Evolutionary conservation across 176 grass and related monocot species (phyloP).

Genomic region (Aegilops tauschii): DNA sequence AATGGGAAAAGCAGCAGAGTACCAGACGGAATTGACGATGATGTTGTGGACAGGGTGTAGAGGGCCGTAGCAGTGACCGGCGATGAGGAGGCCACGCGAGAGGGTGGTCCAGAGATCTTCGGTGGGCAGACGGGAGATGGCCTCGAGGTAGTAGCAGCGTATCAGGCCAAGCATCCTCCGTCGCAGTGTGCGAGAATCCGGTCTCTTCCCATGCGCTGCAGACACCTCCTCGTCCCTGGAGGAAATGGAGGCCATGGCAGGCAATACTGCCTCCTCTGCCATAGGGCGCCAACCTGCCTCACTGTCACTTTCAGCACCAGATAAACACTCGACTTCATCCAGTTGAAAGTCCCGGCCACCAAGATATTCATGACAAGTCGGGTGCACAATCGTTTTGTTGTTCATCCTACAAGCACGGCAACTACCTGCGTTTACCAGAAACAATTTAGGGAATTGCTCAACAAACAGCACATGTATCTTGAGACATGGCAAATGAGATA

Average conservation of each 20-base stretch:
- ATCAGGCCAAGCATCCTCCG: background rate
- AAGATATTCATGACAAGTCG: background rate
- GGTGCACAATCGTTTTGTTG: conserved; percentile 29
- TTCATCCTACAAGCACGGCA: conserved; percentile 27
- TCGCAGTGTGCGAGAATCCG: background rate
- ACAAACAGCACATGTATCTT: background rate
- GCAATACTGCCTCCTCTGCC: no score
- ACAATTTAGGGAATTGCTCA: background rate
- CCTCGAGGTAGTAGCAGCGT: background rate
- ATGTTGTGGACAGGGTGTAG: background rate
- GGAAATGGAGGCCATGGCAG: no score
- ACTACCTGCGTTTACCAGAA: background rate
- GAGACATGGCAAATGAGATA: background rate
- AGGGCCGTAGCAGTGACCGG: conserved; percentile 10
- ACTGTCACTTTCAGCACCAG: no score
- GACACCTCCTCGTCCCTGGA: no score
- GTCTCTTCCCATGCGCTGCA: no score
- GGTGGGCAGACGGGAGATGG: background rate
- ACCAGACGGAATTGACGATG: background rate
- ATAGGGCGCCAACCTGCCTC: no score
- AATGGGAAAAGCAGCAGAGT: background rate
- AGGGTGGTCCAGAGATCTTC: background rate
- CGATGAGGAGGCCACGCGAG: background rate
- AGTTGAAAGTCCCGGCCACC: background rate
- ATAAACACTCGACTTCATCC: conserved; percentile 8